A percentile compares a stretch with the other conserved stretches of the same genome.
These are phyloP conservation scores for Flaveria ramosissima DNA, from an alignment of 129 eudicot species.

Conservation along the genomic window DNA sequence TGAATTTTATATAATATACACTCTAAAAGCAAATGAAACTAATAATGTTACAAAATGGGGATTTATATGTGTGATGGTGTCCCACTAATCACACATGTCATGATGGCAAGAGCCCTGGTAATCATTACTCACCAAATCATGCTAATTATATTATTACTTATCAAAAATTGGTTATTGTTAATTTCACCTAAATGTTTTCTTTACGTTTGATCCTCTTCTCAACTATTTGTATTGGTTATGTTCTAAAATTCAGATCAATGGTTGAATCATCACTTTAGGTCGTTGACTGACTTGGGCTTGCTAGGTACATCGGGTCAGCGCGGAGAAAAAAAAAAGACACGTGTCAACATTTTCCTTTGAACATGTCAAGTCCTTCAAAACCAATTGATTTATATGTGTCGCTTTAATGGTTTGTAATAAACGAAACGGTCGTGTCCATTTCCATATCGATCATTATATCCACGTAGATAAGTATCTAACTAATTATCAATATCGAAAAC, in stretches of 20 bases:
- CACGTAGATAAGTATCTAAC: not conserved
- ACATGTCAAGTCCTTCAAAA: not conserved
- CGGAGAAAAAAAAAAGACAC: too few relatives aligned
- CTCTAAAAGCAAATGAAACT: not conserved
- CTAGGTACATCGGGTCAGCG: too few relatives aligned
- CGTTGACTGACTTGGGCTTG: too few relatives aligned
- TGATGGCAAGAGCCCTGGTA: conserved; percentile 11
- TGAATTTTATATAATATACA: not conserved
- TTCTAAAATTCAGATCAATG: too few relatives aligned
- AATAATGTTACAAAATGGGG: not conserved
- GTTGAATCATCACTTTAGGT: too few relatives aligned
- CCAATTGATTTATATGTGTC: not conserved
- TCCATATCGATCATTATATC: not conserved
- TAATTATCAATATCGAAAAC: not conserved
- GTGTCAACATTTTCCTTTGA: not conserved
- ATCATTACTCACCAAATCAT: conserved; percentile 10
- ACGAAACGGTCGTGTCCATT: not conserved
- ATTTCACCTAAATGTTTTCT: not conserved
- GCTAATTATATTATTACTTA: not conserved
- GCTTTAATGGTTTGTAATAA: not conserved
- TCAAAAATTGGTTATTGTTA: not conserved
- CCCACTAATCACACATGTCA: conserved; percentile 28
- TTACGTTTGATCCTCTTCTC: not conserved
- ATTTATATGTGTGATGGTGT: conserved; percentile 1
- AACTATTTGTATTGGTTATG: too few relatives aligned